Base-by-base conservation (phyloP, 371 early-diverging fungal genomes). In the Fennellomyces sp. region DNA sequence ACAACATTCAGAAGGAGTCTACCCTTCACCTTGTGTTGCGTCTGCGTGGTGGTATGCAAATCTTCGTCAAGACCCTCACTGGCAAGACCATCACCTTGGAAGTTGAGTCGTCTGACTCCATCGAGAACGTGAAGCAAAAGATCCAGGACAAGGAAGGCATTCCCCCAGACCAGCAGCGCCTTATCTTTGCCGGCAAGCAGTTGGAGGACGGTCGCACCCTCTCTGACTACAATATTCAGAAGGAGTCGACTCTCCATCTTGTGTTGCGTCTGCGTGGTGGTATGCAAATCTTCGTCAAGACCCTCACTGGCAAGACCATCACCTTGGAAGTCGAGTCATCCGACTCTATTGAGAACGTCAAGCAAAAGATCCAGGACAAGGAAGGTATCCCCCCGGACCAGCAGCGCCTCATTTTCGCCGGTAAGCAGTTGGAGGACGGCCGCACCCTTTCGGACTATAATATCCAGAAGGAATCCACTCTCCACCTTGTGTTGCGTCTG, bases 131-230 rank as follows among this genome's bases (percentile, higher is more conserved):
- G 67, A 96, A 96, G 85, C 54, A 66, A 54, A 96, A 94, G 84
- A 95, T 96, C 64, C 95, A 96, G 78, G 95, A 95, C 81, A 94
- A 95, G 85, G 96, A 96, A 72, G 94, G 93, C 38, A 96, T 96
- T 64, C 97, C 96, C 39, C 96, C 95, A 51, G 95, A 96, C 77
- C 97, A 96, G 83, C 96, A 96, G 77, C 92, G 94, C 65, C 84
- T 95, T 28, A 96, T 96, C 66, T 95, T 96, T 72, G 95, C 96
- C 66, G 96, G 95, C 56, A 95, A 95, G 82, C 95, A 96, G 79
- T 86, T 96, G 38, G 93, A 93, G 75, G 93, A 93, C 66, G 92
- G 91, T 53, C 89, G 92, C 67, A 63, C 67, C 12, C 73, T 82
- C 12, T 76, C 80, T 56, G 81, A 82, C 61, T 82, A 82, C 72